Conservation (phyloP, 2,329 filamentous ascomycete species). For the Xylaria sp. region DNA sequence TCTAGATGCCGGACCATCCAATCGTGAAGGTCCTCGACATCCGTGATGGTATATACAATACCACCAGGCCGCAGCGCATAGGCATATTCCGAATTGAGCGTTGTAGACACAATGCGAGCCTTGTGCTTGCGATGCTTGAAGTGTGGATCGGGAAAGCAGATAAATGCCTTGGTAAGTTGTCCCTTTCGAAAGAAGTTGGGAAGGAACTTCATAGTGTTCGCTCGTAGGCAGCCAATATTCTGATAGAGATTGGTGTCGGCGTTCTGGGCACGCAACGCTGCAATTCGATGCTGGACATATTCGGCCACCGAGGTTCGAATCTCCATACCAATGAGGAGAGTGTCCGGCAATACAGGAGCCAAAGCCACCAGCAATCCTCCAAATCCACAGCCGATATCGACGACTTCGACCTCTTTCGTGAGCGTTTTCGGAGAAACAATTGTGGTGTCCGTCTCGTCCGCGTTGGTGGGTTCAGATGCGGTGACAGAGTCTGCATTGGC, state of each 20-base stretch:
- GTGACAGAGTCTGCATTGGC: slow-evolving; percentile 34
- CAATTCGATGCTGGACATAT: slow-evolving; percentile 83
- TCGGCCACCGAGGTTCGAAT: slow-evolving; percentile 86
- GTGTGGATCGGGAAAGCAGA: slow-evolving; percentile 97
- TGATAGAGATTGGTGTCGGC: slow-evolving; percentile 57
- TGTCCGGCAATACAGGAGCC: slow-evolving; percentile 73
- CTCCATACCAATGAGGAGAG: slow-evolving; percentile 82
- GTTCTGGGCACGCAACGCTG: slow-evolving; percentile 68
- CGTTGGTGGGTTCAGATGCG: slow-evolving; percentile 18
- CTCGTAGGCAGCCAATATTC: slow-evolving; percentile 82
- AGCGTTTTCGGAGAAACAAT: slow-evolving; percentile 35
- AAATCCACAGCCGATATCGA: slow-evolving; percentile 96
- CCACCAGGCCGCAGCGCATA: slow-evolving; percentile 79
- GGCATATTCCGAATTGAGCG: slow-evolving; percentile 88
- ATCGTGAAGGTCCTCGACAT: slow-evolving; percentile 86
- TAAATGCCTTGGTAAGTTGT: slow-evolving; percentile 86
- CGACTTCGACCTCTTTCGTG: slow-evolving; percentile 74
- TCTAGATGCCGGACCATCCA: slow-evolving; percentile 92
- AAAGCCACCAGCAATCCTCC: slow-evolving; percentile 85
- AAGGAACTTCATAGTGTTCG: slow-evolving; percentile 99
- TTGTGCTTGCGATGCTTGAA: slow-evolving; percentile 98
- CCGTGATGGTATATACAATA: slow-evolving; percentile 91
- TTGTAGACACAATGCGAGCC: slow-evolving; percentile 83
- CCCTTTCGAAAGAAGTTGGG: slow-evolving; percentile 86
- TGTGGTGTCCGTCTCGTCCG: slow-evolving; percentile 1